Base-by-base conservation (phyloP, 2,329 filamentous ascomycete genomes). In the Fusarium aywerte region DNA sequence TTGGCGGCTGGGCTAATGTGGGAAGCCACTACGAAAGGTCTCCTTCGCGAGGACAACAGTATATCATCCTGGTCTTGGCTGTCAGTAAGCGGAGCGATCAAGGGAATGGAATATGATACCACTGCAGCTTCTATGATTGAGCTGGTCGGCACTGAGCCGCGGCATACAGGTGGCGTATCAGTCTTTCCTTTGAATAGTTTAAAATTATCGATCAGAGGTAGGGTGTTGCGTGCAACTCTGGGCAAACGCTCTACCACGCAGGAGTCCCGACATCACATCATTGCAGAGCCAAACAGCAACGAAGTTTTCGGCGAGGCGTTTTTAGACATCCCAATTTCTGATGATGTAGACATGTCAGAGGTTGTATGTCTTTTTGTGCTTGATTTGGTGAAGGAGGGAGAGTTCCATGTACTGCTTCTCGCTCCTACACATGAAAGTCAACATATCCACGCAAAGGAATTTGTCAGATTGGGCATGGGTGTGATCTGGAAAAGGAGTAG, bases 41-140 rank as follows among this genome's bases (percentile, higher is more conserved):
- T 58, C 2, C 8, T 4, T 4, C 42, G 53, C 0, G 8, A 50
- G 2, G 6, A 9, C 0, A 5, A 7, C 4, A 21, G 25, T 3
- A 20, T n/a, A 0, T 40, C 53, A 5, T 50, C 57, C 1, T 59
- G 57, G 57, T 59, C 57, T 1, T 59, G 57, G 57, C 12, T 59
- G 1, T 59, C 57, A 3, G 52, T 59, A 1, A 50, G 16, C 36
- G 57, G 57, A 0, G 29, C 33, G 2, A 58, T 59, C 7, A 48
- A 59, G 11, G 42, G 53, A 1, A 25, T 49, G 12, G 13, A 49
- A 21, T 21, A 59, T 7, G 10, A 11, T 0, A 13, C 3, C 2
- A 18, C 23, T 0, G 20, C 11, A 0, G 10, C 2, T 4, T 13
- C 56, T 1, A 36, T 59, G 53, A 58, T 59, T 0, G 23, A 58